These are phyloP conservation scores for Penicillium vulpinum DNA, from an alignment of 2,329 filamentous ascomycete species.

Conservation along the genomic window DNA sequence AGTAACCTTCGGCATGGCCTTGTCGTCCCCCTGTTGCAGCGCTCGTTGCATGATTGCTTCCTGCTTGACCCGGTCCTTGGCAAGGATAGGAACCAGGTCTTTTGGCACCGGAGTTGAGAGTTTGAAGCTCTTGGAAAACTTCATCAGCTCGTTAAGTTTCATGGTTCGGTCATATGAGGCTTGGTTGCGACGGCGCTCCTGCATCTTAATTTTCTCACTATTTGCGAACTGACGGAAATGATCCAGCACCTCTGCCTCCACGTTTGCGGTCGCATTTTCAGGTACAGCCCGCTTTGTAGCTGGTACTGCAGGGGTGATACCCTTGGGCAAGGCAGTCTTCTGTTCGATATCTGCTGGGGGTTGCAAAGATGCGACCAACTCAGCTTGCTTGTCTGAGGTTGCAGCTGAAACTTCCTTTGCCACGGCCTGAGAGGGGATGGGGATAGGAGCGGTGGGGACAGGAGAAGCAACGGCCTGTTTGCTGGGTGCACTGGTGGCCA, in stretches of 20 bases:
- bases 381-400: constrained; percentile 23
- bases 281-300: constrained; percentile 35
- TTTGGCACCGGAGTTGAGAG: constrained; percentile 86
- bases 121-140: constrained; percentile 93
- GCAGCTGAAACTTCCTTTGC: constrained; percentile 27
- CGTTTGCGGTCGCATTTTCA: constrained; percentile 60
- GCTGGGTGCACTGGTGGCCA: constrained; percentile 75
- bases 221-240: constrained; percentile 66
- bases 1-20: constrained; percentile 49
- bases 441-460: constrained; percentile 48
- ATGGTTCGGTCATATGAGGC: constrained; percentile 77
- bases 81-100: constrained; percentile 90
- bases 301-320: constrained; percentile 11
- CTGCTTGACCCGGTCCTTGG: constrained; percentile 94
- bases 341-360: constrained; percentile 26
- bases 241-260: constrained; percentile 61
- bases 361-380: constrained; percentile 23
- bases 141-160: constrained; percentile 91
- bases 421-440: constrained; percentile 26
- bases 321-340: constrained; percentile 27
- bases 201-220: constrained; percentile 60
- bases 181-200: constrained; percentile 57
- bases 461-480: constrained; percentile 73
- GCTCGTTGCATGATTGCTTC: constrained; percentile 89
- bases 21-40: constrained; percentile 68